These are phyloP conservation scores for Chaetomium olivaceum DNA, from an alignment of 2,329 filamentous ascomycete species.

Conservation along the genomic window DNA sequence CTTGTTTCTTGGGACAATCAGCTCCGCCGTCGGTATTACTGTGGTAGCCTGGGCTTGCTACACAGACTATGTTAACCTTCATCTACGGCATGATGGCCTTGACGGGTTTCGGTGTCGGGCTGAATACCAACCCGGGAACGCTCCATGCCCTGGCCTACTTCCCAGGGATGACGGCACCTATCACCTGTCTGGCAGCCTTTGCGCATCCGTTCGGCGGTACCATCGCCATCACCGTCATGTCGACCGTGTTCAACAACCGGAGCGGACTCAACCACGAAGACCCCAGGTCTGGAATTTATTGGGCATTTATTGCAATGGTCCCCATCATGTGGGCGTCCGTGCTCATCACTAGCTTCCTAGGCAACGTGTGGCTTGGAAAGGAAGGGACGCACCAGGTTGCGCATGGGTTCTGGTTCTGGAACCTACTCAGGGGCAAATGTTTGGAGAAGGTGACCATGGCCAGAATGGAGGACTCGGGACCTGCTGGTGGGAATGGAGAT, in stretches of 20 bases:
- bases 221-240: conserved; percentile 66
- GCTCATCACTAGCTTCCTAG: conserved; percentile 35
- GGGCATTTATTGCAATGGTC: conserved; percentile 62
- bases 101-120: conserved; percentile 61
- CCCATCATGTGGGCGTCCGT: conserved; percentile 54
- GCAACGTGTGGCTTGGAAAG: conserved; percentile 39
- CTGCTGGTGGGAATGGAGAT: background rate
- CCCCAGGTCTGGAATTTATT: conserved; percentile 57
- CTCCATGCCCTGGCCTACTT: conserved; percentile 66
- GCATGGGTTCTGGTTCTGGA: conserved; percentile 31
- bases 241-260: conserved; percentile 66
- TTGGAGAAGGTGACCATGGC: conserved; percentile 26
- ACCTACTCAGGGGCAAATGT: conserved; percentile 22
- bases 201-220: conserved; percentile 65
- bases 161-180: conserved; percentile 56
- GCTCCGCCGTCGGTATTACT: conserved; percentile 60
- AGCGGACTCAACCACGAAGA: conserved; percentile 25
- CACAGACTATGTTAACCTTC: conserved; percentile 47
- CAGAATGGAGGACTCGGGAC: conserved; percentile 2
- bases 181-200: conserved; percentile 61
- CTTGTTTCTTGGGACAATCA: conserved; percentile 56
- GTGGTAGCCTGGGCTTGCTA: conserved; percentile 60
- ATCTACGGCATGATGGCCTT: conserved; percentile 69
- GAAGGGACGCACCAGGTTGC: conserved; percentile 34
- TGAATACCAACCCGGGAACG: conserved; percentile 63